These are phyloP conservation scores for Aphanomyces stellatus DNA, from an alignment of 352 stramenopile species.

Conservation along the genomic window DNA sequence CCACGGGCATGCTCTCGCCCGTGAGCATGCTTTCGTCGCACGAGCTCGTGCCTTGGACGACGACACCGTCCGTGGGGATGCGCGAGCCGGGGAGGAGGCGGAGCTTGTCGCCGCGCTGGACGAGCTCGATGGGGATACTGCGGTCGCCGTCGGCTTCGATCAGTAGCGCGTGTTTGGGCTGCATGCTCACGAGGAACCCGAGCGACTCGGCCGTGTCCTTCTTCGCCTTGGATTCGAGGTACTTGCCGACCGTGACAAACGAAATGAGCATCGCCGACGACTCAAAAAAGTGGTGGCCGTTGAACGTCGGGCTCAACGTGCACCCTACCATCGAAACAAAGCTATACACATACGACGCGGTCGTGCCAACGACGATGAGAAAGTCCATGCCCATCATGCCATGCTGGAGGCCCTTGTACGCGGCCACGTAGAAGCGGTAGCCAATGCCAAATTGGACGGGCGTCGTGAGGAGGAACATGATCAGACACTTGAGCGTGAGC, in stretches of 20 bases:
- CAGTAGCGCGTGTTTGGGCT: conserved; percentile 69
- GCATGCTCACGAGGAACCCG: conserved; percentile 58
- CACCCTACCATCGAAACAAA: conserved; percentile 69
- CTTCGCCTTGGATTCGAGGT: conserved; percentile 84
- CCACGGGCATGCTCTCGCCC: conserved; percentile 26
- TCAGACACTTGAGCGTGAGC: conserved; percentile 62
- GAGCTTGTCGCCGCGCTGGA: conserved; percentile 71
- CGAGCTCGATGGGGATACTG: conserved; percentile 73
- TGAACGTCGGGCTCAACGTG: conserved; percentile 43
- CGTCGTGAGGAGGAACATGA: conserved; percentile 79
- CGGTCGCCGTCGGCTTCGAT: conserved; percentile 40
- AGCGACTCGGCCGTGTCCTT: conserved; percentile 72
- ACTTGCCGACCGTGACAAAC: conserved; percentile 83
- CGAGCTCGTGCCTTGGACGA: conserved; percentile 32
- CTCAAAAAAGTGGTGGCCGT: conserved; percentile 83
- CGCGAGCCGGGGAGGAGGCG: conserved; percentile 62
- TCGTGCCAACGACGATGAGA: conserved; percentile 72
- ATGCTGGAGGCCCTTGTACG: conserved; percentile 73
- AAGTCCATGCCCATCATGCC: conserved; percentile 88
- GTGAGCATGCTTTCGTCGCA: conserved; percentile 28
- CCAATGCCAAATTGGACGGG: conserved; percentile 81
- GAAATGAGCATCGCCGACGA: conserved; percentile 80
- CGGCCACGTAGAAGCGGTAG: conserved; percentile 67
- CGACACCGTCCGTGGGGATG: conserved; percentile 73
- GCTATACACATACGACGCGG: conserved; percentile 82